Percentiles rank a stretch among this genome's conserved stretches.
Evolutionary conservation across 331 rosid species (phyloP).

Genomic region (Rhamnella rubrinervis): DNA sequence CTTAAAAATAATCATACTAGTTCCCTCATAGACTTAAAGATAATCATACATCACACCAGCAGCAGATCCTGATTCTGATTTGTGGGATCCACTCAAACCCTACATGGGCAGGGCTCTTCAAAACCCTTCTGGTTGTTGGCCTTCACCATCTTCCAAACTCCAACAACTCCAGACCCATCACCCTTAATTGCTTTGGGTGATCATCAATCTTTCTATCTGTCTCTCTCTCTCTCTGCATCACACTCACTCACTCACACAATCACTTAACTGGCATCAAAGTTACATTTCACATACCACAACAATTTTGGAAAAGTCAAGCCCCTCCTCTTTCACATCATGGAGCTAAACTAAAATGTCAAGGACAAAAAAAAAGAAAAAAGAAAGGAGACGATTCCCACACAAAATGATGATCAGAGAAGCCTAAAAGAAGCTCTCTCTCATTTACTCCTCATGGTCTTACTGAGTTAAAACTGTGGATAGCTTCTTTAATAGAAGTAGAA

Average conservation of each 20-base stretch:
- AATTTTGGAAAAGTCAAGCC: constrained; percentile 39
- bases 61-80: constrained; percentile 65
- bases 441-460: constrained; percentile 25
- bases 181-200: constrained; percentile 41
- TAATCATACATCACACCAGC: constrained; percentile 60
- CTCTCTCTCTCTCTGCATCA: neutral
- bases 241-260: constrained; percentile 22
- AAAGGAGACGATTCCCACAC: constrained; percentile 37
- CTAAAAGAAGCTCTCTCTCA: constrained; percentile 24
- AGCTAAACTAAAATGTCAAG: constrained; percentile 48
- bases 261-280: constrained; percentile 39
- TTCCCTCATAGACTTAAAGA: constrained; percentile 28
- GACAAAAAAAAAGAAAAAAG: constrained; percentile 20
- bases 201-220: constrained; percentile 28
- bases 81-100: constrained; percentile 75
- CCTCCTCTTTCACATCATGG: constrained; percentile 38
- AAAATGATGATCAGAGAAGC: constrained; percentile 28
- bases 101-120: constrained; percentile 52
- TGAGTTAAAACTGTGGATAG: constrained; percentile 43
- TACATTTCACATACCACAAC: constrained; percentile 40
- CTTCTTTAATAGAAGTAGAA: constrained; percentile 30
- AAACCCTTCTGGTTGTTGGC: constrained; percentile 56
- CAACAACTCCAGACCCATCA: constrained; percentile 69
- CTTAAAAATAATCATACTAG: constrained; percentile 27
- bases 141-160: constrained; percentile 45